Conservation (phyloP, 805 yeast species). For the Ogataea saltuana region DNA sequence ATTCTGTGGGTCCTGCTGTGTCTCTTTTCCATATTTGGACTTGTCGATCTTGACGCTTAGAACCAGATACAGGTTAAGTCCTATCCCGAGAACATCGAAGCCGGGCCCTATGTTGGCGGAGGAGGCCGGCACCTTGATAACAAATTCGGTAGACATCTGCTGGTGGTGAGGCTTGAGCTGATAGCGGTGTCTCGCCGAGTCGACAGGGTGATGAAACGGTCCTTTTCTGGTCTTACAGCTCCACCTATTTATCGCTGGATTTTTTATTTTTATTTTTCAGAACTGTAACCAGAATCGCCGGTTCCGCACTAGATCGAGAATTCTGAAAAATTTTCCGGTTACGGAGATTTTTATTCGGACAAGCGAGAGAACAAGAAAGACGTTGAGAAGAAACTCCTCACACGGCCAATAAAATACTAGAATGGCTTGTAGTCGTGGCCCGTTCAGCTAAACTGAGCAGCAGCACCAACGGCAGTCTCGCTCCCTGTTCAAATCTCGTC, state of each 20-base stretch:
- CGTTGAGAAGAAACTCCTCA: no score
- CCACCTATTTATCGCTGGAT: no score
- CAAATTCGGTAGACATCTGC: conserved; percentile 42
- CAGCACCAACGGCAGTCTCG: no score
- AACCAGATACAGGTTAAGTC: conserved; percentile 72
- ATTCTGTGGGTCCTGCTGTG: conserved; percentile 63
- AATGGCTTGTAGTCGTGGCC: background rate
- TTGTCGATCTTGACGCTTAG: conserved; percentile 66
- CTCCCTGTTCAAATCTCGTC: no score
- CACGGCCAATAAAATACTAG: no score
- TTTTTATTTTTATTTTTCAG: background rate
- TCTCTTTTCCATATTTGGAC: conserved; percentile 44
- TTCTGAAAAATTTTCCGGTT: conserved; percentile 2
- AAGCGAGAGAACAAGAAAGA: background rate
- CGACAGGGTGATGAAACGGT: no score
- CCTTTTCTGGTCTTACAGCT: no score
- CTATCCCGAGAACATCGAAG: conserved; percentile 93
- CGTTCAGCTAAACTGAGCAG: background rate
- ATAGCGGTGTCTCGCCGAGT: background rate
- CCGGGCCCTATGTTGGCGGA: conserved; percentile 99
- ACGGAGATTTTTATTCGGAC: conserved; percentile 1
- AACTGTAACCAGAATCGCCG: conserved; percentile 3
- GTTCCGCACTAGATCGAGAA: background rate
- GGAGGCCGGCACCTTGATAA: conserved; percentile 86
- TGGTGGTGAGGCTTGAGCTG: background rate